Evolutionary conservation across 1,139 yeast genomes (phyloP).

Genomic region (Sugiyamaella grinbergsii): DNA sequence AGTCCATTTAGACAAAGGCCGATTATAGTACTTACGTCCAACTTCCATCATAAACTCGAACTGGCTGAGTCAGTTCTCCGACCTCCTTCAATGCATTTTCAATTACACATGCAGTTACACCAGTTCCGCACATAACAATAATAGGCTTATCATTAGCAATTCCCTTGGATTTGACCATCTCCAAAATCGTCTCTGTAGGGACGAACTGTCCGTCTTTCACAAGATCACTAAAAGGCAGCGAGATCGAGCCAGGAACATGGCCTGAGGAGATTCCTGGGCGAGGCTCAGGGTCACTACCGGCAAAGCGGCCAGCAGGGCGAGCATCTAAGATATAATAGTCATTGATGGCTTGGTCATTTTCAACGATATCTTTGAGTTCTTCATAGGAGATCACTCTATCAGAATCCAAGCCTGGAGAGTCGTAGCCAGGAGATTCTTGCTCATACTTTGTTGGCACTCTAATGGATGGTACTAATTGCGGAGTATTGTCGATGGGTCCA

Average conservation of each 20-base stretch:
- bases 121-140: constrained; percentile 91
- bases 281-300: constrained; percentile 83
- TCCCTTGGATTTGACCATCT: constrained; percentile 48
- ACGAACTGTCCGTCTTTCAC: constrained; percentile 52
- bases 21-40: constrained; percentile 59
- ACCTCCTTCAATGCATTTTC: constrained; percentile 68
- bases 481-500: constrained; percentile 45
- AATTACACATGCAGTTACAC: constrained; percentile 87
- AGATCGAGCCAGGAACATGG: constrained; percentile 78
- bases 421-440: too few relatives aligned
- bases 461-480: constrained; percentile 26
- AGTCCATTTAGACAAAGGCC: not conserved
- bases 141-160: constrained; percentile 59
- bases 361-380: constrained; percentile 59
- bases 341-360: constrained; percentile 42
- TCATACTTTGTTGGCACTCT: constrained; percentile 38
- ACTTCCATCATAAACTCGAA: constrained; percentile 87
- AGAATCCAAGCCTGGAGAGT: constrained; percentile 45
- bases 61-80: constrained; percentile 49
- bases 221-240: constrained; percentile 71
- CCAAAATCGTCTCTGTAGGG: constrained; percentile 49
- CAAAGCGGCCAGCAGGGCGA: constrained; percentile 69
- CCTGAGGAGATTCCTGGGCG: constrained; percentile 86
- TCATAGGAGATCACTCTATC: constrained; percentile 63
- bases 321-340: constrained; percentile 73